These are phyloP conservation scores for Dryas drummondii DNA, from an alignment of 306 rosid species.

Conservation along the genomic window DNA sequence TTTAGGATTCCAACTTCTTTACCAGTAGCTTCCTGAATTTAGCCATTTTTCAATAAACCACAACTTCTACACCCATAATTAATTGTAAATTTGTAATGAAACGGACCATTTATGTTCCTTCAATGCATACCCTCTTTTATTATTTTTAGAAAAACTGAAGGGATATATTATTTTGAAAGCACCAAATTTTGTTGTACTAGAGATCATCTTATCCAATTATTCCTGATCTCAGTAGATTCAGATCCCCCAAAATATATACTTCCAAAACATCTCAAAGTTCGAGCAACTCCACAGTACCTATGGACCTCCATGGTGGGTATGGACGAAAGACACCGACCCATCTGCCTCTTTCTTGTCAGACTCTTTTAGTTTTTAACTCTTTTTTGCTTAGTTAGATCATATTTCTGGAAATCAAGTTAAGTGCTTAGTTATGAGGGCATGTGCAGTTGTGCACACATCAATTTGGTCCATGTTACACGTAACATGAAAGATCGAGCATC, in stretches of 20 bases:
- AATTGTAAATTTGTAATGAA: no score
- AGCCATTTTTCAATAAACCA: no score
- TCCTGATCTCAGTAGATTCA: neutral
- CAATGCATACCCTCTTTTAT: no score
- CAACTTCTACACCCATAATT: no score
- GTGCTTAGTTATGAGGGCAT: neutral
- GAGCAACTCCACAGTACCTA: neutral
- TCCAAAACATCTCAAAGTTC: constrained; percentile 1
- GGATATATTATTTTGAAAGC: neutral
- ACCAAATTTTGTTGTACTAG: neutral
- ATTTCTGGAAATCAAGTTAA: neutral
- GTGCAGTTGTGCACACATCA: neutral
- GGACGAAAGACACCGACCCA: constrained; percentile 8
- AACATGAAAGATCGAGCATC: neutral
- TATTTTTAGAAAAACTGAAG: no score
- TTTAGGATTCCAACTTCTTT: neutral
- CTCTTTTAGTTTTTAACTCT: neutral
- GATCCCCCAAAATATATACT: neutral
- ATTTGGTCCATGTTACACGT: neutral
- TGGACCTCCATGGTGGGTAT: no score
- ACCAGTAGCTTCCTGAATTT: no score
- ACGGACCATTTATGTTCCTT: no score
- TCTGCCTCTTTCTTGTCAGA: neutral
- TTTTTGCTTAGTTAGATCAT: neutral
- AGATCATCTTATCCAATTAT: neutral